These are phyloP conservation scores for Stylosanthes scabra DNA, from an alignment of 331 rosid genomes.

Conservation along the genomic window DNA sequence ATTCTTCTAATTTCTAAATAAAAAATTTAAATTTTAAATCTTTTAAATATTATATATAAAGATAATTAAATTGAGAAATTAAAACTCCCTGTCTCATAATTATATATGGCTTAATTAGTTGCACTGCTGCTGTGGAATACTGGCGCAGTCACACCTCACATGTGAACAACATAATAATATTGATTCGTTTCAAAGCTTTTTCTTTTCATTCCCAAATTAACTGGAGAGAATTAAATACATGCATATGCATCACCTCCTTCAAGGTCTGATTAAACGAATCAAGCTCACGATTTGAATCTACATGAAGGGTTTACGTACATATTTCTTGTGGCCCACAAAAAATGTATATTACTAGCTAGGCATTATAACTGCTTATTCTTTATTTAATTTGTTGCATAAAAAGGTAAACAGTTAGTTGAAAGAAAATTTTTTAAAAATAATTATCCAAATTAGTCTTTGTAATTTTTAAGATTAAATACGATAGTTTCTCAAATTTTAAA, in stretches of 20 bases:
- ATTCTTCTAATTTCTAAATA: too few relatives aligned
- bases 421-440: too few relatives aligned
- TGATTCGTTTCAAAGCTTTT: background rate
- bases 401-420: too few relatives aligned
- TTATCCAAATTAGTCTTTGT: too few relatives aligned
- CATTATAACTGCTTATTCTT: too few relatives aligned
- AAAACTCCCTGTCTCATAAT: background rate
- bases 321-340: background rate
- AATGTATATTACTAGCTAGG: background rate
- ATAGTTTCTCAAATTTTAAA: too few relatives aligned
- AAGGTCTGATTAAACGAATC: background rate
- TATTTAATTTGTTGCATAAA: too few relatives aligned
- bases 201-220: background rate
- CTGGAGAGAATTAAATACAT: constrained; percentile 4
- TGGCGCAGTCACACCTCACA: background rate
- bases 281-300: constrained; percentile 1
- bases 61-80: too few relatives aligned
- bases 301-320: background rate
- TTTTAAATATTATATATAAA: too few relatives aligned
- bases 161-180: constrained; percentile 18
- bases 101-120: background rate
- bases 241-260: background rate
- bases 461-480: too few relatives aligned
- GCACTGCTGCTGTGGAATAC: constrained; percentile 16
- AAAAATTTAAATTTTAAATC: too few relatives aligned